These are phyloP conservation scores for Annulohypoxylon maeteangense DNA, from an alignment of 495 filamentous ascomycete genomes.

Conservation along the genomic window DNA sequence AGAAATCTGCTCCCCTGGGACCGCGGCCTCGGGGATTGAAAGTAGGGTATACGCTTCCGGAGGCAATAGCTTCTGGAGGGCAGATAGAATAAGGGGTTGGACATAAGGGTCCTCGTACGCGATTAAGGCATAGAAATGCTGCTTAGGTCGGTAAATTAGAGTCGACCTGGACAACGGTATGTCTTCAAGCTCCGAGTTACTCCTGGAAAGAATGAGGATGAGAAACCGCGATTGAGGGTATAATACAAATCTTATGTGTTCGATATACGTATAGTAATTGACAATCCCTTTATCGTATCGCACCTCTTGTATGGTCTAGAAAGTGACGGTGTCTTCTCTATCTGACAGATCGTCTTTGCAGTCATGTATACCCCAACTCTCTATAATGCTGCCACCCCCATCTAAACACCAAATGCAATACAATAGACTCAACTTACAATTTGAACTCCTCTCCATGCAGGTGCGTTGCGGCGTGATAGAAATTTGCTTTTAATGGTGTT, in stretches of 20 bases:
- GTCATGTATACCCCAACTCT: slow-evolving; percentile 30
- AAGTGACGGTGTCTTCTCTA: slow-evolving; percentile 37
- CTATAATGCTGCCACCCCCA: slow-evolving; percentile 38
- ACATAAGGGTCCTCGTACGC: slow-evolving; percentile 89
- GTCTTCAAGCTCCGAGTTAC: slow-evolving; percentile 25
- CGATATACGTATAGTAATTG: slow-evolving; percentile 22
- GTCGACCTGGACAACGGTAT: slow-evolving; percentile 32
- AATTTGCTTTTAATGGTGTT: slow-evolving; percentile 91
- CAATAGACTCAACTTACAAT: slow-evolving; percentile 76
- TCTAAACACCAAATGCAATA: slow-evolving; percentile 42
- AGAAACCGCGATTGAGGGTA: slow-evolving; percentile 31
- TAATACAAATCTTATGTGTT: slow-evolving; percentile 17
- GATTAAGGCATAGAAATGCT: slow-evolving; percentile 76
- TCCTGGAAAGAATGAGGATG: slow-evolving; percentile 39
- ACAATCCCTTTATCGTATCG: slow-evolving; percentile 46
- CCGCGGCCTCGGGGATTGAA: slow-evolving; percentile 28
- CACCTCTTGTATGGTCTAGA: slow-evolving; percentile 33
- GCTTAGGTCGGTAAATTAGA: slow-evolving; percentile 42
- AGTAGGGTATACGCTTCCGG: slow-evolving; percentile 48
- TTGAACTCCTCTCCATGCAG: slow-evolving; percentile 78
- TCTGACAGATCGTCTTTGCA: slow-evolving; percentile 27
- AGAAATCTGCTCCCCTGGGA: slow-evolving; percentile 43
- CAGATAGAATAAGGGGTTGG: slow-evolving; percentile 79
- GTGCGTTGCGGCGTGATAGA: slow-evolving; percentile 77
- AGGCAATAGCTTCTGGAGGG: slow-evolving; percentile 72